These are phyloP conservation scores for Passiflora organensis DNA, from an alignment of 345 rosid genomes.

Conservation along the genomic window DNA sequence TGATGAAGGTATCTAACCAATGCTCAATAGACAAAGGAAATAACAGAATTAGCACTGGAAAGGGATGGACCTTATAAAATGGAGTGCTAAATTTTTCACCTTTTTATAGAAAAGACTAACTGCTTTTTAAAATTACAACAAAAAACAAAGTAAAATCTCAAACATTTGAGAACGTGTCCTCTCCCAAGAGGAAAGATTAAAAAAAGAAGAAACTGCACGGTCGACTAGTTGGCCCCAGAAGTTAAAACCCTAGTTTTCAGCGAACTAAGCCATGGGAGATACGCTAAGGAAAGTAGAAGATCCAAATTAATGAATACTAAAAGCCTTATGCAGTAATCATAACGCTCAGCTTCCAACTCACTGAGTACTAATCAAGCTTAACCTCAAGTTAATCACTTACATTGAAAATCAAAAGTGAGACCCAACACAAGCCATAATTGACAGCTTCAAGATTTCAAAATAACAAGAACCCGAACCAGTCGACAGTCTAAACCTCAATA, in stretches of 20 bases:
- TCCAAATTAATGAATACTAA: neutral
- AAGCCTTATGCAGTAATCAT: slow-evolving; percentile 2
- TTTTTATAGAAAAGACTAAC: slow-evolving; percentile 8
- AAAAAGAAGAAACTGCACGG: neutral
- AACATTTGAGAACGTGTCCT: neutral
- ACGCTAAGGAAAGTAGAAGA: neutral
- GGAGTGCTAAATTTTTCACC: too few species aligned
- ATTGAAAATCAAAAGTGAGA: slow-evolving; percentile 8
- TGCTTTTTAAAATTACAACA: neutral
- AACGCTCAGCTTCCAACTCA: neutral
- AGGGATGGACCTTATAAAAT: too few species aligned
- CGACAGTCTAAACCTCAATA: neutral
- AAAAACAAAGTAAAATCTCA: neutral
- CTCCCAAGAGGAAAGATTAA: too few species aligned
- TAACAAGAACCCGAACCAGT: slow-evolving; percentile 11
- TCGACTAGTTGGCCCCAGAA: neutral
- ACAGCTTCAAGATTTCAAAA: slow-evolving; percentile 7
- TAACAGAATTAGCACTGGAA: slow-evolving; percentile 18
- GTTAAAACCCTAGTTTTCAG: neutral
- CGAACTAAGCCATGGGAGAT: neutral
- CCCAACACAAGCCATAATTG: slow-evolving; percentile 13
- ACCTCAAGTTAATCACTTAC: slow-evolving; percentile 14
- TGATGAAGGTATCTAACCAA: slow-evolving; percentile 40
- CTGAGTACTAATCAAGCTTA: slow-evolving; percentile 12
- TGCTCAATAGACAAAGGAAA: slow-evolving; percentile 24